phyloP scores from a whole-genome alignment of 2,329 filamentous ascomycete genomes.

The Trichoderma sp. region DNA sequence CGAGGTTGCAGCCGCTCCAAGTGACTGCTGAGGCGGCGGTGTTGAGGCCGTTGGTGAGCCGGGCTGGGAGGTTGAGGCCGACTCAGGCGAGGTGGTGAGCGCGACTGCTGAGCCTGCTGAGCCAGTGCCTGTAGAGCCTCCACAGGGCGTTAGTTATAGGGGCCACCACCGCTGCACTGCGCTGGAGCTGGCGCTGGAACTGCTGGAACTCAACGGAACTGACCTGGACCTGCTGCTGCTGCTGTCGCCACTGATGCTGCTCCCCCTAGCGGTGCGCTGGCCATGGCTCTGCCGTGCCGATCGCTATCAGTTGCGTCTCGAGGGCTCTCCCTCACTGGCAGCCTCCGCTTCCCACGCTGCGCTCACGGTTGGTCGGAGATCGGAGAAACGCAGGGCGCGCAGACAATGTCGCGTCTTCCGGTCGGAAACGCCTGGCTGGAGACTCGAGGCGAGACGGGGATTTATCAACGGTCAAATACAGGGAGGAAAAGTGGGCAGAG shows the following conservation, averaged over 20 bases:
- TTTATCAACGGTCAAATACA: slow-evolving; percentile 23
- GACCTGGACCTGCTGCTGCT: slow-evolving; percentile 3
- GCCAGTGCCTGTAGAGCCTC: slow-evolving; percentile 24
- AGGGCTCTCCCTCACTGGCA: not conserved
- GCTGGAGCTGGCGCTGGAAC: not conserved
- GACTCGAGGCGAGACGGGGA: slow-evolving; percentile 20
- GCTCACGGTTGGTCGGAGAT: not conserved
- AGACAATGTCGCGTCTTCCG: slow-evolving; percentile 12
- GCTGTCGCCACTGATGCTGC: not conserved
- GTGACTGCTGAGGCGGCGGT: slow-evolving; percentile 11
- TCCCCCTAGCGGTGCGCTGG: slow-evolving; percentile 1
- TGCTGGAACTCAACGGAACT: not conserved
- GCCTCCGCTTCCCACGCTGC: slow-evolving; percentile 4
- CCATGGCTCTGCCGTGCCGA: slow-evolving; percentile 9
- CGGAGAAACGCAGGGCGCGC: slow-evolving; percentile 16
- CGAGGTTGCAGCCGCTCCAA: not conserved
- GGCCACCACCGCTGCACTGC: not conserved
- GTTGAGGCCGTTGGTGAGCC: slow-evolving; percentile 8
- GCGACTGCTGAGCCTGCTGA: not conserved
- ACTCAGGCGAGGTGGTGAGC: not conserved
- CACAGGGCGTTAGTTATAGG: slow-evolving; percentile 31
- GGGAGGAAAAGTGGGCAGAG: slow-evolving; percentile 20
- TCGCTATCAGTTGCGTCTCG: not conserved
- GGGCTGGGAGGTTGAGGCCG: slow-evolving; percentile 10
- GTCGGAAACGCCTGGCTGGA: slow-evolving; percentile 15